Conservation (phyloP, 306 rosid species). For the Herpetospermum pedunculosum region DNA sequence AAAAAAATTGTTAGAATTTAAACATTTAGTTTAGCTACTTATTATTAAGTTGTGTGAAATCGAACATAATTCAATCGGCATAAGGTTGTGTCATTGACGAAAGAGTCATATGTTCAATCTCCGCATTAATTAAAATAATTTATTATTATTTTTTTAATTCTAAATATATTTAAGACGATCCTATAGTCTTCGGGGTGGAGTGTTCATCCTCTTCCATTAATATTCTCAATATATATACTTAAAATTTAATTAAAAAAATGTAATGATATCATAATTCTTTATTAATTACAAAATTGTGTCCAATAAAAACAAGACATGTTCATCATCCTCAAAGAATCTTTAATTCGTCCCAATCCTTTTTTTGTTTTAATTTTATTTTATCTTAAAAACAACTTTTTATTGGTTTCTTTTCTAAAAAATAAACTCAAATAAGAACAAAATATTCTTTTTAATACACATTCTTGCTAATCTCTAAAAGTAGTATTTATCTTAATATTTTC, state of each 20-base stretch:
- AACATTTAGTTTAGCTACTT: too few relatives aligned
- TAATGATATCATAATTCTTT: background rate
- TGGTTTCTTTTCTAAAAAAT: background rate
- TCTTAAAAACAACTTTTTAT: background rate
- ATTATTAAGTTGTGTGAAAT: too few relatives aligned
- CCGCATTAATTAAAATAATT: too few relatives aligned
- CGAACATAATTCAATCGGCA: too few relatives aligned
- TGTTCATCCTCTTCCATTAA: too few relatives aligned
- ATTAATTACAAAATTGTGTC: background rate
- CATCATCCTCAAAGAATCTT: background rate
- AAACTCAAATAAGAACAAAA: background rate
- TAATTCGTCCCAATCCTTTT: background rate
- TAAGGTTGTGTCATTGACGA: too few relatives aligned
- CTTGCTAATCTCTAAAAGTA: background rate
- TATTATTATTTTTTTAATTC: too few relatives aligned
- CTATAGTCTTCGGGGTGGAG: too few relatives aligned
- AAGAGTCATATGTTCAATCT: too few relatives aligned
- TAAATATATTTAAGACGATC: too few relatives aligned
- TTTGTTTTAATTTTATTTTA: too few relatives aligned
- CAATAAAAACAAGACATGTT: background rate
- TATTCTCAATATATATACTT: background rate
- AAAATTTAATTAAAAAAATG: background rate
- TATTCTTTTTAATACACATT: background rate
- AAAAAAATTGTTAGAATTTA: too few relatives aligned
- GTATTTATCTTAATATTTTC: background rate